Base-by-base conservation (phyloP, 2,329 filamentous ascomycete species). In the Neoscytalidium dimidiatum region DNA sequence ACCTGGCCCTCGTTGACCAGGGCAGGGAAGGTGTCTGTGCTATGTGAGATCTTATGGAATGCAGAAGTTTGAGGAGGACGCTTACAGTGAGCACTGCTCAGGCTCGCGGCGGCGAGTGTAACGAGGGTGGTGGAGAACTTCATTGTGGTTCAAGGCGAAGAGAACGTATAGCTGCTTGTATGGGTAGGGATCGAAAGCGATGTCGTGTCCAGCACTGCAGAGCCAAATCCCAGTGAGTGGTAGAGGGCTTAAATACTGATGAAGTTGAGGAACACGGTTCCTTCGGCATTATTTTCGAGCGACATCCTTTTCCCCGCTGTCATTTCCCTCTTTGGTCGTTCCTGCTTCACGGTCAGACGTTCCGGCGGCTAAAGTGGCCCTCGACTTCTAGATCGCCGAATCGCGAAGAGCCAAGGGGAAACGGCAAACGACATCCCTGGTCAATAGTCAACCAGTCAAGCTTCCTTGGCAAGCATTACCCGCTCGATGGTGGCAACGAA, bases 11-110 rank as follows among this genome's bases (percentile, higher is more conserved):
- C 66, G 35, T 69, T 69, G 31, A 67, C 66, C 19, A 74, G 68
- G 49, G 70, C 52, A 11, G 70, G 68, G 61, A 74, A 74, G 28
- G 70, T 73, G 64, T 74, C 71, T 71, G 51, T 21, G 3, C 3
- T 65, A 41, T 62, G 56, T 28, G 4, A 49, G 46, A 11, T 19
- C 17, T 52, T 7, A 11, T 41, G 23, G 9, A 9, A 1, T 8
- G 4, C 26, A n/a, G 26, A 41, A 23, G 29, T 3, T 43, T 23
- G 26, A 21, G 11, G 7, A 19, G 28, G n/a, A 9, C 6, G 17
- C 46, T 13, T 62, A 62, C 60, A 64, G 43, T 64, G 62, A 58
- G 62, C 62, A 41, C 62, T 64, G 62, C 51, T 51, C 51, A 57
- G 41, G 41, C 21, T 43, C 26, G 62, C 51, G 28, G 41, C 62